A percentile compares a stretch with the other conserved stretches of the same genome.
These are phyloP conservation scores for Yamadazyma trypodendri DNA, from an alignment of 1,139 yeast genomes.

Conservation along the genomic window DNA sequence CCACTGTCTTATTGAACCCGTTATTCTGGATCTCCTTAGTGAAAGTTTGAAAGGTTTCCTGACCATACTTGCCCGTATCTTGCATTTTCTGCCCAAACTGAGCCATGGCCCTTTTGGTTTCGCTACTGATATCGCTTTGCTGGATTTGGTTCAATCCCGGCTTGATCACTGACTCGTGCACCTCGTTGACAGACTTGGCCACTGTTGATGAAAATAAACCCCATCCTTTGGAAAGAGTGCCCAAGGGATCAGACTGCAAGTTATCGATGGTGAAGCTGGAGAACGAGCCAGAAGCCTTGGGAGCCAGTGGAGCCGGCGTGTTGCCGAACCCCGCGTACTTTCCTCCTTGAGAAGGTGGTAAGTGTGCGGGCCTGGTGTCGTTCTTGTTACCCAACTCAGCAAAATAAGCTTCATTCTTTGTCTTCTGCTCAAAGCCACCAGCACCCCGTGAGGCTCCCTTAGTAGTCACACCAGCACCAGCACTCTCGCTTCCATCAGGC, in stretches of 20 bases:
- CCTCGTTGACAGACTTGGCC: conserved; percentile 79
- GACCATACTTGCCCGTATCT: conserved; percentile 77
- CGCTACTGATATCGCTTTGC: conserved; percentile 73
- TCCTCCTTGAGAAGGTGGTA: conserved; percentile 95
- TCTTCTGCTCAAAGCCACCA: conserved; percentile 43
- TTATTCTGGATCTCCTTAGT: conserved; percentile 46
- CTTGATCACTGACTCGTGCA: conserved; percentile 82
- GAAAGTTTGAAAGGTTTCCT: conserved; percentile 62
- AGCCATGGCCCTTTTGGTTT: conserved; percentile 87
- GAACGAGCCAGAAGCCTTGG: conserved; percentile 32
- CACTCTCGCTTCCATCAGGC: conserved; percentile 22
- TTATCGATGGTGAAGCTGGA: conserved; percentile 68
- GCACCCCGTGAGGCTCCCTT: conserved; percentile 42
- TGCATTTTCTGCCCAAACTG: conserved; percentile 95
- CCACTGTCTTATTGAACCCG: conserved; percentile 39
- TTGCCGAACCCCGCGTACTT: conserved; percentile 90
- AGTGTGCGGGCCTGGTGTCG: conserved; percentile 67
- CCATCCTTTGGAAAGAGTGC: conserved; percentile 91
- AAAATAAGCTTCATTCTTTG: conserved; percentile 76
- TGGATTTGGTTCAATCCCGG: conserved; percentile 84
- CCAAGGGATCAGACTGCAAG: conserved; percentile 83
- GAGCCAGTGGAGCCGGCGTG: conserved; percentile 52
- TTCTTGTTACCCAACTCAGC: conserved; percentile 75
- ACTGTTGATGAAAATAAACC: conserved; percentile 84
- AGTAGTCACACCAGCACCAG: conserved; percentile 9